phyloP scores from a whole-genome alignment of 208 protist species.

The Trypanosoma lewisi region DNA sequence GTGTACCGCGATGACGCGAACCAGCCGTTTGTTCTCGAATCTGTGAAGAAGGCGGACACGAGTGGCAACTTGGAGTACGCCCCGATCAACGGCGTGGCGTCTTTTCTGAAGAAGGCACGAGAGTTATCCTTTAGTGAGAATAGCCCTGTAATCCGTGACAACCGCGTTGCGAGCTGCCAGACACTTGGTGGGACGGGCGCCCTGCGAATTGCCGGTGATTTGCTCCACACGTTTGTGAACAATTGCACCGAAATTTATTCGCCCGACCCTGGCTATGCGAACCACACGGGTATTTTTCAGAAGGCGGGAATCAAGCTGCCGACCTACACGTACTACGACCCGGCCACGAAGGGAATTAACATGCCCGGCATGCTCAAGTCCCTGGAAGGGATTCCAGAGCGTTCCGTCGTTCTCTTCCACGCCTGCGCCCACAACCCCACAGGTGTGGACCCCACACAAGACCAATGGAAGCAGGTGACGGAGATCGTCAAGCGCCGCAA shows the following conservation, averaged over 20 bases:
- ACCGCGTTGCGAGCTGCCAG: conserved; percentile 74
- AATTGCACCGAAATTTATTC: conserved; percentile 46
- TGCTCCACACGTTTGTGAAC: conserved; percentile 46
- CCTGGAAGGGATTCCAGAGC: conserved; percentile 50
- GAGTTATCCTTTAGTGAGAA: conserved; percentile 89
- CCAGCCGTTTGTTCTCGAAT: conserved; percentile 90
- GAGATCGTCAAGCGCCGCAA: conserved; percentile 71
- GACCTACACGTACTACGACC: conserved; percentile 77
- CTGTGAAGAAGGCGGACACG: conserved; percentile 75
- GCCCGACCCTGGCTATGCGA: conserved; percentile 70
- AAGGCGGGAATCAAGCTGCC: conserved; percentile 37
- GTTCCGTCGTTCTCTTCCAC: conserved; percentile 94
- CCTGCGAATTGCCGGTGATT: conserved; percentile 58
- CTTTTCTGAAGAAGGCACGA: conserved; percentile 72
- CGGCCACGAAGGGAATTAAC: conserved; percentile 56
- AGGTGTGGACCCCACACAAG: conserved; percentile 93
- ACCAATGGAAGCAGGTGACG: conserved; percentile 92
- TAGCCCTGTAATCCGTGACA: conserved; percentile 34
- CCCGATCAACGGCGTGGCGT: conserved; percentile 89
- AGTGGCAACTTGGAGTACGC: conserved; percentile 91
- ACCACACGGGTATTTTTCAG: conserved; percentile 74
- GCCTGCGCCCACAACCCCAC: conserved; percentile 98
- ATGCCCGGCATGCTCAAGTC: conserved; percentile 68
- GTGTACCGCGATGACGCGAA: conserved; percentile 94
- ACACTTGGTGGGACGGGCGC: conserved; percentile 83